Conservation (phyloP, 2,329 filamentous ascomycete genomes). For the Diplodia scrobiculata region DNA sequence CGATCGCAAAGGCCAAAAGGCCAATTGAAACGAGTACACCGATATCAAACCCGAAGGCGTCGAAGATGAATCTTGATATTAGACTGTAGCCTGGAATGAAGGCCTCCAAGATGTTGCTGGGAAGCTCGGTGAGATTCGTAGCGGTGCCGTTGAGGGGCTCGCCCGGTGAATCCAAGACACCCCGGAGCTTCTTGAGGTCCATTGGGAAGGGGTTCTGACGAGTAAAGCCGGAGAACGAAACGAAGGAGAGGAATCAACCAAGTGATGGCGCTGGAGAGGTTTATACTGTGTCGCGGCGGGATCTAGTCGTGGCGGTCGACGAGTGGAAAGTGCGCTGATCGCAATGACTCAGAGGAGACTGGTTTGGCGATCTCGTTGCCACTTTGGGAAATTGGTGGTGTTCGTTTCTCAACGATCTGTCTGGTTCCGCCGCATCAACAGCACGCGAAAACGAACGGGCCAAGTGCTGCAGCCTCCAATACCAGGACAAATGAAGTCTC, state of each 20-base stretch:
- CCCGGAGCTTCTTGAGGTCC: constrained; percentile 10
- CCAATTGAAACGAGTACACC: constrained; percentile 51
- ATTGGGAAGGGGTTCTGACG: background rate
- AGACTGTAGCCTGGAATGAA: constrained; percentile 56
- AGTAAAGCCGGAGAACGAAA: background rate
- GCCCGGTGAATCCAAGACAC: background rate
- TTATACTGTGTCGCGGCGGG: background rate
- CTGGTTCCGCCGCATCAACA: background rate
- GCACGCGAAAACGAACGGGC: background rate
- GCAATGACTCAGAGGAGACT: background rate
- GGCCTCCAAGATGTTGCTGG: constrained; percentile 52
- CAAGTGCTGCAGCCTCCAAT: background rate
- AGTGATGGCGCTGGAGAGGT: background rate
- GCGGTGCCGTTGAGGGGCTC: constrained; percentile 29
- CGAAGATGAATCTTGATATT: constrained; percentile 49
- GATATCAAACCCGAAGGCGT: constrained; percentile 52
- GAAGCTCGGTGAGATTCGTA: constrained; percentile 42
- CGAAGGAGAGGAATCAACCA: background rate
- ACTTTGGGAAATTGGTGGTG: too few species aligned
- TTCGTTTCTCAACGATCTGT: background rate
- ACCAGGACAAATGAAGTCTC: background rate
- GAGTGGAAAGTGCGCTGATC: background rate
- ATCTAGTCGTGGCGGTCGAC: background rate
- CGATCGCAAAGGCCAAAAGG: constrained; percentile 48
- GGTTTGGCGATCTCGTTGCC: too few species aligned